These are phyloP conservation scores for Hymenoscyphus fraxineus DNA, from an alignment of 2,329 filamentous ascomycete species.

Conservation along the genomic window DNA sequence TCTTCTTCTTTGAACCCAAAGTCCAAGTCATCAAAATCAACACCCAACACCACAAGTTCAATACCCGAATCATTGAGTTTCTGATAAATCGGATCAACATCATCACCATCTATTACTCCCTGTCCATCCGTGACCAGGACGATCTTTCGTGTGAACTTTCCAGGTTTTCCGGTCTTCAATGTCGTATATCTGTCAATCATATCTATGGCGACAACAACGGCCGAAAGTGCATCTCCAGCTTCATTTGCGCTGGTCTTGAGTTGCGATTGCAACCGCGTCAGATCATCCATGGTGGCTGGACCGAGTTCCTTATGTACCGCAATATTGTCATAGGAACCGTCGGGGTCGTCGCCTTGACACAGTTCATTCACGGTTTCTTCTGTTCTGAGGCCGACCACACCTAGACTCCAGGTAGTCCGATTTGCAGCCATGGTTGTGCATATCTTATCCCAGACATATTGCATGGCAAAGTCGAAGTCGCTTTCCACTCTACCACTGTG, in stretches of 20 bases:
- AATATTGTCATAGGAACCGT: slow-evolving; percentile 68
- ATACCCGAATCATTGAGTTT: slow-evolving; percentile 76
- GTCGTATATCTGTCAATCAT: slow-evolving; percentile 81
- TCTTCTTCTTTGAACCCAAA: slow-evolving; percentile 90
- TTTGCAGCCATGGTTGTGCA: slow-evolving; percentile 64
- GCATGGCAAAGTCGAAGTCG: slow-evolving; percentile 85
- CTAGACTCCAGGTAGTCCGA: slow-evolving; percentile 69
- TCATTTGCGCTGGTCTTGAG: slow-evolving; percentile 66
- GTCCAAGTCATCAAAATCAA: slow-evolving; percentile 90
- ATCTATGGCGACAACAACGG: slow-evolving; percentile 77
- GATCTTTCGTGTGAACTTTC: slow-evolving; percentile 78
- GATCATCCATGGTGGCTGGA: slow-evolving; percentile 59
- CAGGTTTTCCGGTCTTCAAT: slow-evolving; percentile 44
- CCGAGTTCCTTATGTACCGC: slow-evolving; percentile 65
- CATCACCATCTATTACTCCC: slow-evolving; percentile 37
- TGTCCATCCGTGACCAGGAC: slow-evolving; percentile 81
- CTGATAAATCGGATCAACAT: slow-evolving; percentile 55
- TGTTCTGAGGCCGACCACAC: slow-evolving; percentile 81
- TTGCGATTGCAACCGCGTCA: slow-evolving; percentile 59
- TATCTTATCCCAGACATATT: slow-evolving; percentile 93
- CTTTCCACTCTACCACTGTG: slow-evolving; percentile 69
- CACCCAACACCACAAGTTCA: slow-evolving; percentile 76
- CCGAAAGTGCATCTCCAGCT: slow-evolving; percentile 80
- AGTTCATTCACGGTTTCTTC: slow-evolving; percentile 71
- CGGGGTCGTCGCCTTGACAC: slow-evolving; percentile 50